These are phyloP conservation scores for Leccinum insolens DNA, from an alignment of 1,284 basidiomycete genomes.

Conservation along the genomic window DNA sequence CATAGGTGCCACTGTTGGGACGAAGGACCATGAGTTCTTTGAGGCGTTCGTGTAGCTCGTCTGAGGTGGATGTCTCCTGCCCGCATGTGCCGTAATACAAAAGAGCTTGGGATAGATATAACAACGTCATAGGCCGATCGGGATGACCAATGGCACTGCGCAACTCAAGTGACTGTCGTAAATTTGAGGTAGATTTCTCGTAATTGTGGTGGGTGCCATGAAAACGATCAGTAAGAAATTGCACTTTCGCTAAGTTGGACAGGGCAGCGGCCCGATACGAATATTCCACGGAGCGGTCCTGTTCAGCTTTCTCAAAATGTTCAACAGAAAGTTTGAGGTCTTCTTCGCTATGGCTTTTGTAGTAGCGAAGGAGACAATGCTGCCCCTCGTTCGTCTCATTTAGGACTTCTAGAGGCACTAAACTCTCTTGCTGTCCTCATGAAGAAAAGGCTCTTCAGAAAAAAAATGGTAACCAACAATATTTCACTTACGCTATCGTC, in stretches of 20 bases:
- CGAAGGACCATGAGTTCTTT: background rate
- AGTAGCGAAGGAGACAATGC: background rate
- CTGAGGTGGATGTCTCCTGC: background rate
- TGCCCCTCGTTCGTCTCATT: slow-evolving; percentile 7
- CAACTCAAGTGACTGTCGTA: slow-evolving; percentile 10
- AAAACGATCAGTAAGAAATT: slow-evolving; percentile 4
- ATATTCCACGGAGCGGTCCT: background rate
- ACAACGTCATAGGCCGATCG: too few species aligned
- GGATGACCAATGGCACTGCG: background rate
- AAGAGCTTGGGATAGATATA: slow-evolving; percentile 13
- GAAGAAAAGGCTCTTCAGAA: background rate
- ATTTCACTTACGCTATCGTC: background rate
- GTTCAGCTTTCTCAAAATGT: slow-evolving; percentile 11
- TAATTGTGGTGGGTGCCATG: background rate
- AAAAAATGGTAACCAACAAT: background rate
- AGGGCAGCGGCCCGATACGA: slow-evolving; percentile 4
- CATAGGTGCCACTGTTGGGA: background rate
- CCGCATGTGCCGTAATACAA: background rate
- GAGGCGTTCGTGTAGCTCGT: background rate
- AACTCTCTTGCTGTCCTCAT: background rate
- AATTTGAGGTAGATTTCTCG: background rate
- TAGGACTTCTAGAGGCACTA: background rate
- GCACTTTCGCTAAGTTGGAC: slow-evolving; percentile 17
- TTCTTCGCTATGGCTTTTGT: background rate
- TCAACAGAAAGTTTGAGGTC: slow-evolving; percentile 9